Evolutionary conservation across 805 yeast genomes (phyloP).

Genomic region (Sugiyamaella lignohabitans): DNA sequence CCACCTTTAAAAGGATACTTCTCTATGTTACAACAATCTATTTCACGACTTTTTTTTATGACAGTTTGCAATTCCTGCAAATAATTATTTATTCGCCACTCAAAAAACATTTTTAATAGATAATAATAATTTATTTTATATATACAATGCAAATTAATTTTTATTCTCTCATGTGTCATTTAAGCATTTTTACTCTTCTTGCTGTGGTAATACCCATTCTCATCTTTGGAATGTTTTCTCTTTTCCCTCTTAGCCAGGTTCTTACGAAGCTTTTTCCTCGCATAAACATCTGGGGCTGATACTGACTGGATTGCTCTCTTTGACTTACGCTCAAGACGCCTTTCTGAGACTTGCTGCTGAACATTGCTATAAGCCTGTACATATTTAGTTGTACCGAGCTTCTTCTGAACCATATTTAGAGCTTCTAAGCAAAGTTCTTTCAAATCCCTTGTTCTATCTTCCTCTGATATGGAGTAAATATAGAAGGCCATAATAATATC

Average conservation of each 20-base stretch:
- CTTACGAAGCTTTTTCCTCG: constrained; percentile 67
- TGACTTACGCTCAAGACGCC: constrained; percentile 70
- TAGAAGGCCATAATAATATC: constrained; percentile 50
- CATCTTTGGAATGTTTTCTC: constrained; percentile 69
- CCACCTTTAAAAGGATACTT: no score
- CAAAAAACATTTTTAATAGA: no score
- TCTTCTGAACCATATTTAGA: constrained; percentile 55
- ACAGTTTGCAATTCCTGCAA: no score
- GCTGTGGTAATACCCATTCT: constrained; percentile 64
- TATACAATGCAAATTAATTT: background rate
- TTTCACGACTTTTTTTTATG: no score
- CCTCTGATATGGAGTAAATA: constrained; percentile 22
- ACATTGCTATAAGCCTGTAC: constrained; percentile 56
- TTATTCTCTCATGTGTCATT: no score
- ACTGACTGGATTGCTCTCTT: constrained; percentile 71
- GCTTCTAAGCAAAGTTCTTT: constrained; percentile 55
- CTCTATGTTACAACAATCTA: no score
- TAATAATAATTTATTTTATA: no score
- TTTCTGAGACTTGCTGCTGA: constrained; percentile 48
- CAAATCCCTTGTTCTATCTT: constrained; percentile 36
- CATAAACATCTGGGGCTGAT: constrained; percentile 74
- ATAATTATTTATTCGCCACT: no score
- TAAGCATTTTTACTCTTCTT: constrained; percentile 9
- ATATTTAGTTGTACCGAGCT: constrained; percentile 66
- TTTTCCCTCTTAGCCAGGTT: constrained; percentile 72